Evolutionary conservation across 176 grass and related monocot species (phyloP).

Genomic region (Thinopyrum elongatum): DNA sequence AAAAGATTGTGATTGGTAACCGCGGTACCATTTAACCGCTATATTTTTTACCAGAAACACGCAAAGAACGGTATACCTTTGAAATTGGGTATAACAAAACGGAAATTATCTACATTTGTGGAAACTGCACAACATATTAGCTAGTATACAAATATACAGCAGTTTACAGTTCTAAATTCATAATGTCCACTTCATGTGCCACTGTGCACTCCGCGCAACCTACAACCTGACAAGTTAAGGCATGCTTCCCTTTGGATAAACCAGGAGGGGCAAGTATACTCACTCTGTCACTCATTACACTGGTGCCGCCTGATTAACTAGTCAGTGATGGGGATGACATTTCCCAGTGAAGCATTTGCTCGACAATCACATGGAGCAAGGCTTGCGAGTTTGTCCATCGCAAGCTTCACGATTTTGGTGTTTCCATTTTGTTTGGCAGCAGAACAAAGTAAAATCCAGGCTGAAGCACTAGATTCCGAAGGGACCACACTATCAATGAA

Average conservation of each 20-base stretch:
- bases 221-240: constrained; percentile 2
- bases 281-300: background rate
- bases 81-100: background rate
- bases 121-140: background rate
- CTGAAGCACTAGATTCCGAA: constrained; percentile 37
- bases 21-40: background rate
- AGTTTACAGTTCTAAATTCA: background rate
- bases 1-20: too few relatives aligned
- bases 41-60: background rate
- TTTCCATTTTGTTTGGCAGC: constrained; percentile 37
- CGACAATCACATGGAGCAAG: constrained; percentile 9
- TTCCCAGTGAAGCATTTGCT: background rate
- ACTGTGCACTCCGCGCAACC: background rate
- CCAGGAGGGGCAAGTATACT: background rate
- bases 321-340: background rate
- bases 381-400: constrained; percentile 37
- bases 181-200: background rate
- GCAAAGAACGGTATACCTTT: background rate
- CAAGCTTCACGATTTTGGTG: constrained; percentile 31
- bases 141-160: background rate
- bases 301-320: background rate
- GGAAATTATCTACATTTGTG: background rate
- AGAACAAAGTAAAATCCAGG: constrained; percentile 42
- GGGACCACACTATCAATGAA: constrained; percentile 60
- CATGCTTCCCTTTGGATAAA: background rate